Percentiles rank a stretch among this genome's conserved stretches.
Conservation (phyloP, 805 yeast genomes). For the Yarrowia sp. region DNA sequence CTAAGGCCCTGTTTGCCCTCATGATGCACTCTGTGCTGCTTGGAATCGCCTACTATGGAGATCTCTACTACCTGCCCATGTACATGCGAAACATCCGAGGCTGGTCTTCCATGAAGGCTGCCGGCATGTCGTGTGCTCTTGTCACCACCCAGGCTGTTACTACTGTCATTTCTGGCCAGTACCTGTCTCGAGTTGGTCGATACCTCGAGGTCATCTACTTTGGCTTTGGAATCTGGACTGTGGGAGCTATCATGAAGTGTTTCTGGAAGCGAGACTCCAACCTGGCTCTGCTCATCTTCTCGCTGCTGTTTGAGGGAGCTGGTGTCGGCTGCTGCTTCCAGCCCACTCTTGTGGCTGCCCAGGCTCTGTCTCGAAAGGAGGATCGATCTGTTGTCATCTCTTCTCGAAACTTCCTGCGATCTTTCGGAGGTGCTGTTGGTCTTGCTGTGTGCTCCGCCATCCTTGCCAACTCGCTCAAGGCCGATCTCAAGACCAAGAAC, state of each 20-base stretch:
- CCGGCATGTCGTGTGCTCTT: slow-evolving; percentile 54
- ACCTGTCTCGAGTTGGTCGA: slow-evolving; percentile 54
- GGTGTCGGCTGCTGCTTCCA: slow-evolving; percentile 62
- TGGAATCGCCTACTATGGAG: slow-evolving; percentile 58
- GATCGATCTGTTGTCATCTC: slow-evolving; percentile 68
- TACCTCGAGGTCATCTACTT: slow-evolving; percentile 53
- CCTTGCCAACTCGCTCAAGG: slow-evolving; percentile 44
- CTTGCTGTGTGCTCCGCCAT: slow-evolving; percentile 53
- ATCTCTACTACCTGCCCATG: slow-evolving; percentile 57
- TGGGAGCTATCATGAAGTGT: slow-evolving; percentile 54
- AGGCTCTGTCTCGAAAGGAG: slow-evolving; percentile 58
- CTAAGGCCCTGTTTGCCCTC: slow-evolving; percentile 51
- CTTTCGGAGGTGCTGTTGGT: slow-evolving; percentile 70
- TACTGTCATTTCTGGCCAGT: slow-evolving; percentile 56
- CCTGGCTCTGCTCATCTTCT: slow-evolving; percentile 51
- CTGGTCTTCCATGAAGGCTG: slow-evolving; percentile 51
- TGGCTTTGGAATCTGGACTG: slow-evolving; percentile 56
- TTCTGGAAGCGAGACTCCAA: slow-evolving; percentile 49
- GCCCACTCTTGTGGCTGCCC: slow-evolving; percentile 63
- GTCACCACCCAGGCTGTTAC: slow-evolving; percentile 54
- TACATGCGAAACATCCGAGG: slow-evolving; percentile 58
- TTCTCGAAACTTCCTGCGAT: slow-evolving; percentile 62
- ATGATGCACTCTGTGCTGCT: slow-evolving; percentile 54
- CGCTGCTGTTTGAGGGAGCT: slow-evolving; percentile 52
- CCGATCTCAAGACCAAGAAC: slow-evolving; percentile 39